A percentile compares a stretch with the other conserved stretches of the same genome.
Conservation (phyloP, 352 stramenopile genomes). For the Phytophthora sp. region DNA sequence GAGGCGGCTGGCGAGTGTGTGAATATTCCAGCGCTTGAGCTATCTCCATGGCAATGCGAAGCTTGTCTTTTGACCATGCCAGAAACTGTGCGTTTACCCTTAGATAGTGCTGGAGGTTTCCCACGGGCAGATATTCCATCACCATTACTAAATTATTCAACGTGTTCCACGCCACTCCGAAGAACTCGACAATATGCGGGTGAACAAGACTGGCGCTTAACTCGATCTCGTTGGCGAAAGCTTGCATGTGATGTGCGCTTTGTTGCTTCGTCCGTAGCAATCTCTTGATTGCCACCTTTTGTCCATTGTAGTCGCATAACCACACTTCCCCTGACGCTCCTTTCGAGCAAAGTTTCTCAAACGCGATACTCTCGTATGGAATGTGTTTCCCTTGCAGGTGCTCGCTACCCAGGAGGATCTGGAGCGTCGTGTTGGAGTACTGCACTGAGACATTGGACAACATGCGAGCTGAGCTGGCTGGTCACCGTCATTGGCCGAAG, state of each 20-base stretch:
- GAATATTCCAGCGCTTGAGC: slow-evolving; percentile 39
- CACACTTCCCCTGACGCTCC: slow-evolving; percentile 54
- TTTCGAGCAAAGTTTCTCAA: slow-evolving; percentile 31
- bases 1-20: slow-evolving; percentile 23
- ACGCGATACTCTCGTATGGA: slow-evolving; percentile 24
- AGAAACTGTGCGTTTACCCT: slow-evolving; percentile 33
- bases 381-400: slow-evolving; percentile 31
- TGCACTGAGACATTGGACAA: slow-evolving; percentile 3
- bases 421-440: slow-evolving; percentile 34
- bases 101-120: slow-evolving; percentile 42
- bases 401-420: slow-evolving; percentile 25
- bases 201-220: slow-evolving; percentile 39
- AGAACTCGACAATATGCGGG: slow-evolving; percentile 40
- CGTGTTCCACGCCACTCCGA: slow-evolving; percentile 53
- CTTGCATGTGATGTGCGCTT: slow-evolving; percentile 43
- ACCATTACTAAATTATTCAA: slow-evolving; percentile 53
- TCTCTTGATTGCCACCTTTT: slow-evolving; percentile 52
- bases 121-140: slow-evolving; percentile 43
- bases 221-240: slow-evolving; percentile 46
- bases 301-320: slow-evolving; percentile 48
- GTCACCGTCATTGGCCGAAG: slow-evolving; percentile 17
- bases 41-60: slow-evolving; percentile 34
- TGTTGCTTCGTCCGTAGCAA: slow-evolving; percentile 37
- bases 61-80: slow-evolving; percentile 41
- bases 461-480: slow-evolving; percentile 19